Base-by-base conservation (phyloP, 2,329 filamentous ascomycete genomes). In the Lasiodiplodia hormozganensis region DNA sequence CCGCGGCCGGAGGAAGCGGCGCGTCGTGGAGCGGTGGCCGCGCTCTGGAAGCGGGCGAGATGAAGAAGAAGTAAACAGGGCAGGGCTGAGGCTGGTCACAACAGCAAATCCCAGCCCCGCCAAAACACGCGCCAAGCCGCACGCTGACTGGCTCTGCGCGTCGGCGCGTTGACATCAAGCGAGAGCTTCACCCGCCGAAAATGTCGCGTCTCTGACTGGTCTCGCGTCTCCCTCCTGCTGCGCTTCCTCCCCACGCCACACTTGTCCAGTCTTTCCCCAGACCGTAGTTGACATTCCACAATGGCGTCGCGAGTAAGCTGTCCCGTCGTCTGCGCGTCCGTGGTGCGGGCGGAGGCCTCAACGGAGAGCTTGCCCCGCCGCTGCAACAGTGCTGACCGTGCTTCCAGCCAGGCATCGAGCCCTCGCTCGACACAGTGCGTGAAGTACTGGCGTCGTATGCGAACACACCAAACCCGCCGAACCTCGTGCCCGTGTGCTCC, bases 401-500 rank as follows among this genome's bases (percentile, higher is more conserved):
- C 25, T 21, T 68, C 67, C 60, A 69, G 67, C 31, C 52, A 65
- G 67, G 53, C 53, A 65, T 89, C 71, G 85, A 88, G 76, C 89
- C 89, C 64, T 88, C 89, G 25, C 80, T 91, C 62, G 86, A 90
- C 72, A 85, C 85, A 28, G 83, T 90, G 66, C 84, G 81, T 71
- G 82, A 87, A 67, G 82, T 90, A 57, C 78, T 91, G 72, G 78
- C 83, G 56, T 81, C 83, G 66, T 84, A 85, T 25, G 81, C 80
- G 74, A 79, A 81, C 31, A 83, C 85, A 49, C 77, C 84, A 67
- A 87, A 87, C 72, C 83, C 88, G 68, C 90, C 91, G 3, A 97
- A 96, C 74, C 87, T 96, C 70, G 87, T 97, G 10, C 93, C 94
- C 2, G 80, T 97, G 52, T 94, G 90, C 80, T 90, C 92, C 31